phyloP scores from a whole-genome alignment of 352 stramenopile genomes.

The Thalassiosira oceanica region DNA sequence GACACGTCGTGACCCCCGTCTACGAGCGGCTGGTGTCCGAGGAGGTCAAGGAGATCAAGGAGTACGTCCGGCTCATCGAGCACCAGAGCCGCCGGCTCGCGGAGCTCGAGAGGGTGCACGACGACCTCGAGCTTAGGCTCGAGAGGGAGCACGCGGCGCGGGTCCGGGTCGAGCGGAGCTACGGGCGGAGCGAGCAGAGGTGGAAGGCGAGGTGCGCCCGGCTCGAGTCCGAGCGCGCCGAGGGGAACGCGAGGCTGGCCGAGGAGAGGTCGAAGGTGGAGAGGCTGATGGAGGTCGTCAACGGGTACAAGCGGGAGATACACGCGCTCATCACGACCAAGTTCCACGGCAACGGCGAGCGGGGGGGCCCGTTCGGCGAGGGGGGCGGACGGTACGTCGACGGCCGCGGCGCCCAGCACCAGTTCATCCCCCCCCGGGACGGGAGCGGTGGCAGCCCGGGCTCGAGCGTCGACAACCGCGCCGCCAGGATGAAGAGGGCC shows the following conservation, averaged over 20 bases:
- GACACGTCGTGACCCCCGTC: conserved; percentile 54
- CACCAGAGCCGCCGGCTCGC: conserved; percentile 56
- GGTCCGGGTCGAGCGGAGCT: conserved; percentile 57
- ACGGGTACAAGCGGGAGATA: conserved; percentile 47
- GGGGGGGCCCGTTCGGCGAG: too few species aligned
- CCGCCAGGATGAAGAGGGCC: conserved; percentile 11
- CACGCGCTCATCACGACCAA: conserved; percentile 48
- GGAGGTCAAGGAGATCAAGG: conserved; percentile 75
- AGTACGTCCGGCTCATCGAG: conserved; percentile 70
- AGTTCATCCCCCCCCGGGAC: too few species aligned
- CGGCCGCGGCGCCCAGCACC: not conserved
- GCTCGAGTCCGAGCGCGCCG: conserved; percentile 16
- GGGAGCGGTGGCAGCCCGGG: not conserved
- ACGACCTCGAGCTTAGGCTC: conserved; percentile 62
- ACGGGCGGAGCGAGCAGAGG: conserved; percentile 53
- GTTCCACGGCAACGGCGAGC: conserved; percentile 7
- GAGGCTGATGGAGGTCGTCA: conserved; percentile 48
- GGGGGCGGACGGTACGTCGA: not conserved
- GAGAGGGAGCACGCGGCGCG: conserved; percentile 46
- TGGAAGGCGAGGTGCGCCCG: conserved; percentile 23
- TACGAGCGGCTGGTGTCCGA: conserved; percentile 74
- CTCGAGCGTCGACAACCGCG: not conserved
- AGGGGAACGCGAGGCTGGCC: conserved; percentile 5
- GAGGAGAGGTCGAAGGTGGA: conserved; percentile 44
- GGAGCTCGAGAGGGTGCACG: conserved; percentile 60